Conservation (phyloP, 148 eudicot species). For the Limonium bicolor region DNA sequence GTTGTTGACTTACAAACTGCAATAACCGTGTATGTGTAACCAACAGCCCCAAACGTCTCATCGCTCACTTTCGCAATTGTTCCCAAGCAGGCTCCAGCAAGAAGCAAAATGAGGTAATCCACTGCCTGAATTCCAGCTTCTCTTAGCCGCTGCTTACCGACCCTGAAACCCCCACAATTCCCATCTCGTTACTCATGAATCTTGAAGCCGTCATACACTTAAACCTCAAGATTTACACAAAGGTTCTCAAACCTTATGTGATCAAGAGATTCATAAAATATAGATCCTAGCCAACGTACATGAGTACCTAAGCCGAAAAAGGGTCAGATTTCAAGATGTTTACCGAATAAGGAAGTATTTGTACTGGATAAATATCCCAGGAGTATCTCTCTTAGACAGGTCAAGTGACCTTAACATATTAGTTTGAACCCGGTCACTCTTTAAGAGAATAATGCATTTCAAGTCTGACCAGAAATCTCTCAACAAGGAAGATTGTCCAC, state of each 20-base stretch:
- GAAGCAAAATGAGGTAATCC: slow-evolving; percentile 72
- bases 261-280: too few relatives aligned
- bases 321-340: background rate
- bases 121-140: slow-evolving; percentile 72
- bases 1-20: slow-evolving; percentile 66
- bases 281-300: too few relatives aligned
- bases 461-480: slow-evolving; percentile 73
- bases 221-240: background rate
- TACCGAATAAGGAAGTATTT: slow-evolving; percentile 79
- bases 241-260: too few relatives aligned
- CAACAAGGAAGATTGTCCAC: slow-evolving; percentile 38
- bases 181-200: background rate
- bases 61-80: slow-evolving; percentile 89
- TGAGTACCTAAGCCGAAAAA: background rate
- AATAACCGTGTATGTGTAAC: slow-evolving; percentile 83
- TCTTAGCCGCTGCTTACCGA: slow-evolving; percentile 70
- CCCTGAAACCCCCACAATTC: slow-evolving; percentile 22
- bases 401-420: slow-evolving; percentile 35
- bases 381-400: slow-evolving; percentile 53
- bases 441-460: slow-evolving; percentile 30
- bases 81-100: slow-evolving; percentile 86
- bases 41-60: slow-evolving; percentile 72
- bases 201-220: background rate
- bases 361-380: slow-evolving; percentile 45
- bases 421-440: slow-evolving; percentile 33